Percentiles rank a stretch among this genome's conserved stretches.
These are phyloP conservation scores for Microcyclospora tardicrescens DNA, from an alignment of 2,329 filamentous ascomycete species.

Conservation along the genomic window DNA sequence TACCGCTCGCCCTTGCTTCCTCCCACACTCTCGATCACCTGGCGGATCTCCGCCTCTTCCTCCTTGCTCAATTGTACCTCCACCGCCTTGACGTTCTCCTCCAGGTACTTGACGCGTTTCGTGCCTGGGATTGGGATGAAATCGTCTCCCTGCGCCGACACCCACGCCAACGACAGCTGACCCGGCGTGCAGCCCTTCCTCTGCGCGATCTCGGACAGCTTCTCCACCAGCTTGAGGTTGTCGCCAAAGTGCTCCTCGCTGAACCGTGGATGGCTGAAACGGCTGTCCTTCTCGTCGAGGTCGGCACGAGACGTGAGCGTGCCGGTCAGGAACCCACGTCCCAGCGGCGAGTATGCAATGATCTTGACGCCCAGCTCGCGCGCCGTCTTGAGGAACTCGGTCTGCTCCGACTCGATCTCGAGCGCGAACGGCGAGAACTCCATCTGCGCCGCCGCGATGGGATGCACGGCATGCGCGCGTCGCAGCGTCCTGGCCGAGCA, in stretches of 20 bases:
- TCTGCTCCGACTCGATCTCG: slow-evolving; percentile 35
- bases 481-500: slow-evolving; percentile 37
- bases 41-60: slow-evolving; percentile 16
- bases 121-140: slow-evolving; percentile 16
- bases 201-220: slow-evolving; percentile 14
- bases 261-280: slow-evolving; percentile 19
- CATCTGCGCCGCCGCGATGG: slow-evolving; percentile 40
- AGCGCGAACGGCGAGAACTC: slow-evolving; percentile 39
- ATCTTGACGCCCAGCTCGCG: slow-evolving; percentile 35
- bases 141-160: slow-evolving; percentile 19
- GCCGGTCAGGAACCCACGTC: slow-evolving; percentile 32
- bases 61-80: slow-evolving; percentile 13
- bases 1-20: slow-evolving; percentile 17
- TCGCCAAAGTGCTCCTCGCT: slow-evolving; percentile 17
- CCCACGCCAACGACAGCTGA: slow-evolving; percentile 21
- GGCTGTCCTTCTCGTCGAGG: slow-evolving; percentile 22
- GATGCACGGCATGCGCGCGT: slow-evolving; percentile 36
- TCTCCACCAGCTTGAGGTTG: slow-evolving; percentile 22
- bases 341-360: slow-evolving; percentile 30
- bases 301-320: slow-evolving; percentile 27
- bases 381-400: slow-evolving; percentile 31
- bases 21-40: slow-evolving; percentile 19
- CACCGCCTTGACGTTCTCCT: slow-evolving; percentile 15
- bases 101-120: slow-evolving; percentile 16
- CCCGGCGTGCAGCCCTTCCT: slow-evolving; percentile 19